These are phyloP conservation scores for Gamsiella multidivaricata DNA, from an alignment of 192 early-diverging fungal genomes.

Conservation along the genomic window DNA sequence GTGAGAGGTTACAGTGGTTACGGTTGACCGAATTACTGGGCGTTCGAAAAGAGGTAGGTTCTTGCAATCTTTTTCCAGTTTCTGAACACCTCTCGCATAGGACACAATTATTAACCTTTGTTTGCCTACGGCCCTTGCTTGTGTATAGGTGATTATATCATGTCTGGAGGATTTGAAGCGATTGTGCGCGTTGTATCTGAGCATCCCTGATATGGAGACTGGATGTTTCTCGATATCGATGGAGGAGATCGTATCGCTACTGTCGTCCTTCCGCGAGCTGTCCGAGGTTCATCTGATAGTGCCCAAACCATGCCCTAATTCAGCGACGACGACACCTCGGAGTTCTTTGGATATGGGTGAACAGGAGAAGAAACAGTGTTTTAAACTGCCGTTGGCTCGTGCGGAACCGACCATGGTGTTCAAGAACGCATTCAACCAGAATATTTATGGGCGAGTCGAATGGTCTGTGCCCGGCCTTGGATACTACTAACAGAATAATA, in stretches of 20 bases:
- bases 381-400: conserved; percentile 4
- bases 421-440: conserved; percentile 29
- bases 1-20: too few relatives aligned
- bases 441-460: conserved; percentile 27
- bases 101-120: too few relatives aligned
- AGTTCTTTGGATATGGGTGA: conserved; percentile 19
- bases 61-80: too few relatives aligned
- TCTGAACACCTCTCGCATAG: too few relatives aligned
- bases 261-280: conserved; percentile 16
- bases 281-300: conserved; percentile 28
- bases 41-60: too few relatives aligned
- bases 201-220: too few relatives aligned
- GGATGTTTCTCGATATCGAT: too few relatives aligned
- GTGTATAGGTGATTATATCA: too few relatives aligned
- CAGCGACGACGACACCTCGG: conserved; percentile 31
- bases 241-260: conserved; percentile 18
- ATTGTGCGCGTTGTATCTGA: too few relatives aligned
- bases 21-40: too few relatives aligned
- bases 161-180: too few relatives aligned
- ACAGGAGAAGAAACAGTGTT: background rate
- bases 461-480: conserved; percentile 24
- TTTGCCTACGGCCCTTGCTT: too few relatives aligned
- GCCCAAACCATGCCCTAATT: conserved; percentile 25
- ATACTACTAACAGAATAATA: conserved; percentile 26
- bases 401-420: conserved; percentile 38